Conservation (phyloP, 2,329 filamentous ascomycete species). For the Phyllosticta paracitricarpa region DNA sequence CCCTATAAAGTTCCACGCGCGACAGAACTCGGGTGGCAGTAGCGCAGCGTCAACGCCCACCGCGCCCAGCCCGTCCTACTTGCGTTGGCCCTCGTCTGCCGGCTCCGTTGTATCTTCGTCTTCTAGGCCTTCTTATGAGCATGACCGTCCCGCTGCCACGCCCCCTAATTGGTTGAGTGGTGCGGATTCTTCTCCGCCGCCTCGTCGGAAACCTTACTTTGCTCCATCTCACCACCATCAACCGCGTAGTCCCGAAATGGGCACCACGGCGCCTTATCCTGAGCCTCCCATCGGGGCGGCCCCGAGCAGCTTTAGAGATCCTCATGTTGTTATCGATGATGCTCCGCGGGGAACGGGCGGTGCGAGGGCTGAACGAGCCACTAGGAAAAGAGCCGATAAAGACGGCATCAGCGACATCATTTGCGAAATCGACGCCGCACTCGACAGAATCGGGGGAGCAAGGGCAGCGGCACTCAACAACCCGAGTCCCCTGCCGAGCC, state of each 20-base stretch:
- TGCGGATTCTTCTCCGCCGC: neutral
- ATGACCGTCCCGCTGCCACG: neutral
- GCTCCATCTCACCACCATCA: neutral
- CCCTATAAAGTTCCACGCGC: neutral
- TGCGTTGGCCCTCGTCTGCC: neutral
- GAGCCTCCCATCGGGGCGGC: neutral
- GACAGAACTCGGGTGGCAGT: neutral
- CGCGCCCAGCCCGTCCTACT: neutral
- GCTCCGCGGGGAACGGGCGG: neutral
- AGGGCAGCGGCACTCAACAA: neutral
- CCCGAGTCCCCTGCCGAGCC: neutral
- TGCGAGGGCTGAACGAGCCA: neutral
- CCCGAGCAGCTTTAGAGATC: neutral
- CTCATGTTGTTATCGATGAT: neutral
- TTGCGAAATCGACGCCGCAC: slow-evolving; percentile 15
- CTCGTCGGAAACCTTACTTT: neutral
- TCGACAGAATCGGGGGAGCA: neutral
- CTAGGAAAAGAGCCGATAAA: neutral
- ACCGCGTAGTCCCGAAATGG: neutral
- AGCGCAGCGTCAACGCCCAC: neutral
- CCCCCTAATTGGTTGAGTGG: neutral
- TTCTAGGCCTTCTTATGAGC: neutral
- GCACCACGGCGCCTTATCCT: neutral
- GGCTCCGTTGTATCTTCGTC: neutral
- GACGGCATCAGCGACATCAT: slow-evolving; percentile 15